phyloP scores from a whole-genome alignment of 768 basidiomycete genomes.

The Tulasnella sp. region DNA sequence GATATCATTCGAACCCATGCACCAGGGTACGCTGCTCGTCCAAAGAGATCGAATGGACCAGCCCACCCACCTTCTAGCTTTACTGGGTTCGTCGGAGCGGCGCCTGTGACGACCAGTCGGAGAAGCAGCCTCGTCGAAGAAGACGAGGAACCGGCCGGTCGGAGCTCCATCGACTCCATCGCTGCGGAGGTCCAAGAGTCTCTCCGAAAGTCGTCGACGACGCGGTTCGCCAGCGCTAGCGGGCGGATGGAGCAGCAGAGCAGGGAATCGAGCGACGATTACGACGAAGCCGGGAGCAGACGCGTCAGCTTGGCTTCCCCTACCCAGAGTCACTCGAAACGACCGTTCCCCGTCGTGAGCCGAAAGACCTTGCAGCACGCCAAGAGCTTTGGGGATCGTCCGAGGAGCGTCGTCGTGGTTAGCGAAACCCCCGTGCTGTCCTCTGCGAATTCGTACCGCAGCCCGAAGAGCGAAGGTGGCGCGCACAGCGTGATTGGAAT shows the following conservation, averaged over 20 bases:
- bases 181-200: not conserved
- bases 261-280: conserved; percentile 6
- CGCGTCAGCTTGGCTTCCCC: not conserved
- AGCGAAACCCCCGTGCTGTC: too few species aligned
- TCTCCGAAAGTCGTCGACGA: not conserved
- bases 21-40: conserved; percentile 32
- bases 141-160: conserved; percentile 5
- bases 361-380: conserved; percentile 2
- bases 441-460: not conserved
- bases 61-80: conserved; percentile 4
- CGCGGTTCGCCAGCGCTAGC: not conserved
- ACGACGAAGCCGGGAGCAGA: not conserved
- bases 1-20: conserved; percentile 80
- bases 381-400: conserved; percentile 8
- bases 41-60: not conserved
- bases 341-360: not conserved
- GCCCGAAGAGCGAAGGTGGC: not conserved
- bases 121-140: conserved; percentile 3
- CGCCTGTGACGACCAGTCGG: not conserved
- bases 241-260: not conserved
- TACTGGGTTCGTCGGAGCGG: not conserved
- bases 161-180: conserved; percentile 14
- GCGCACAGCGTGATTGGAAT: not conserved
- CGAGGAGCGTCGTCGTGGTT: not conserved
- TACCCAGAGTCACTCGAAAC: not conserved